phyloP scores from a whole-genome alignment of 257 asterid species.

The Cordia subcordata region DNA sequence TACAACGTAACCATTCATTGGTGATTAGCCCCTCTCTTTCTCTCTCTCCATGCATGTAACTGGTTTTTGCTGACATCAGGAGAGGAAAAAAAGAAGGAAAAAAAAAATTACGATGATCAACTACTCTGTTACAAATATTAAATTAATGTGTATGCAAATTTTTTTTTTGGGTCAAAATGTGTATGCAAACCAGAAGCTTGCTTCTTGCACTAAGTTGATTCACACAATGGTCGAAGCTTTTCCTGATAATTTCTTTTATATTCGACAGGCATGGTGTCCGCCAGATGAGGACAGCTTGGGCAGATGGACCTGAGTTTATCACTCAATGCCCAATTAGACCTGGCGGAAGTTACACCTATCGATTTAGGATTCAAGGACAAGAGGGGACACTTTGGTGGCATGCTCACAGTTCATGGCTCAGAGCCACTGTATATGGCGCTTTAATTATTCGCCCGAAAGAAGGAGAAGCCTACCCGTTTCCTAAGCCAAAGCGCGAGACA shows the following conservation, averaged over 20 bases:
- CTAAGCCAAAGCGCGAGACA: slow-evolving; percentile 48
- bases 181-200: too few relatives aligned
- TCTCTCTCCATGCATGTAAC: background rate
- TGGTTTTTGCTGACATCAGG: too few relatives aligned
- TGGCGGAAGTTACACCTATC: slow-evolving; percentile 23
- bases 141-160: too few relatives aligned
- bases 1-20: slow-evolving; percentile 62
- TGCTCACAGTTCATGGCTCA: slow-evolving; percentile 32
- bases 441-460: slow-evolving; percentile 46
- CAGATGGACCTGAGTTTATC: slow-evolving; percentile 29
- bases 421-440: slow-evolving; percentile 49
- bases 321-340: slow-evolving; percentile 37
- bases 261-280: slow-evolving; percentile 28
- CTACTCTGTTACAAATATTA: too few relatives aligned
- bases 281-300: slow-evolving; percentile 26
- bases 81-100: too few relatives aligned
- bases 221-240: too few relatives aligned
- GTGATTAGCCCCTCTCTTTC: slow-evolving; percentile 16
- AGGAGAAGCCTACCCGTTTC: slow-evolving; percentile 43
- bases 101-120: too few relatives aligned
- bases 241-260: too few relatives aligned
- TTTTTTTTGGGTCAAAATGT: too few relatives aligned
- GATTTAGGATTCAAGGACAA: slow-evolving; percentile 23
- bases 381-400: slow-evolving; percentile 38
- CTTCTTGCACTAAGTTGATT: too few relatives aligned